These are phyloP conservation scores for Globisporangium canariense DNA, from an alignment of 352 stramenopile species.

Conservation along the genomic window DNA sequence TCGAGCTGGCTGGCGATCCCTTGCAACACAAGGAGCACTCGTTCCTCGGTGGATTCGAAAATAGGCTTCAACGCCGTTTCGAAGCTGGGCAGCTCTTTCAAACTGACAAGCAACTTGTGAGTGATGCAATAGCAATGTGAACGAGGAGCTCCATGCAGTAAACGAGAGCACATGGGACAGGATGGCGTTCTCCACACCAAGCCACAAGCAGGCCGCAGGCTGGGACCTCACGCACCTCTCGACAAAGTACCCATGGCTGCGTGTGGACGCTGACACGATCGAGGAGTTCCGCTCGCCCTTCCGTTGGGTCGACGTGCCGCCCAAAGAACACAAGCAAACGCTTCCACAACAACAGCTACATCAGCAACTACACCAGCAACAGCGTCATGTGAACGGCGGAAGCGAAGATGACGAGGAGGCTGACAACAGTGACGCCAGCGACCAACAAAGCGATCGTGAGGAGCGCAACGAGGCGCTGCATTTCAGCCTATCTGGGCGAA, in stretches of 20 bases:
- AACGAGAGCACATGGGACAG: neutral
- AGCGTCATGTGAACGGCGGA: constrained; percentile 6
- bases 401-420: neutral
- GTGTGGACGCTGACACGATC: constrained; percentile 55
- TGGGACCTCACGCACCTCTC: constrained; percentile 61
- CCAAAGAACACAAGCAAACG: neutral
- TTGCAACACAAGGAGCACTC: too few relatives aligned
- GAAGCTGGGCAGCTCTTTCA: too few relatives aligned
- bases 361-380: neutral
- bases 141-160: neutral
- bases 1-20: neutral
- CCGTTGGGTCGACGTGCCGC: constrained; percentile 28
- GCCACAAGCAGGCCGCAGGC: neutral
- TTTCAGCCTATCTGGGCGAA: constrained; percentile 14
- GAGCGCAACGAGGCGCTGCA: constrained; percentile 10
- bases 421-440: neutral
- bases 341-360: neutral
- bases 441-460: neutral
- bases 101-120: neutral
- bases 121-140: neutral
- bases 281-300: constrained; percentile 68
- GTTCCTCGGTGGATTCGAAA: too few relatives aligned
- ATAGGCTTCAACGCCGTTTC: neutral
- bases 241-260: constrained; percentile 77
- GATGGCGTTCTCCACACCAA: constrained; percentile 1